Base-by-base conservation (phyloP, 176 grass and related monocot species). In the Aegilops bicornis region DNA sequence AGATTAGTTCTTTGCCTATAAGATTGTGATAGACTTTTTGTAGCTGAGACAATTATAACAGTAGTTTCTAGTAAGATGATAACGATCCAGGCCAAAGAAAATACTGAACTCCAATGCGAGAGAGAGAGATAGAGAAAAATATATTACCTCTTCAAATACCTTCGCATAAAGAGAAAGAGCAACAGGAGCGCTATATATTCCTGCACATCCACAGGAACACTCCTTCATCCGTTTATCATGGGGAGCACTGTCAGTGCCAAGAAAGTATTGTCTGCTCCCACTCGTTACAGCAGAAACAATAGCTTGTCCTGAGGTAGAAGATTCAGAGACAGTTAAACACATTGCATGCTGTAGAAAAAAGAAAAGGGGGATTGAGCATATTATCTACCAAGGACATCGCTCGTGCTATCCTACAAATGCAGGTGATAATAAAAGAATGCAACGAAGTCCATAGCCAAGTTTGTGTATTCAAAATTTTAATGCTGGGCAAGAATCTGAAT, bases 171-270 rank as follows among this genome's bases (percentile, higher is more conserved):
- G 97, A 78, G 97, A 92, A 35, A 98, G 56, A 69, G 94, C 94
- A 35, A 98, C 78, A 78, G 97, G 92, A 27, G 97, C 93, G 13
- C 87, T 98, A 64, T 87, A 98, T 89, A 98, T 94, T 82, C 97
- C 97, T 17, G 97, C 97, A 87, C 97, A 98, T 78, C 94, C 94
- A 80, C 94, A 98, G n/a, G 94, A 88, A 86, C 94, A 91, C 76
- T 94, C 97, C 89, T 97, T 97, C 47, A 83, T 90, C 82, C 60
- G 52, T 87, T 89, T 95, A 80, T 98, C 95, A 80, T 95, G 95
- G 32, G 97, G 92, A 63, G 94, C 97, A 68, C 93, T 96, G 76
- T 99, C 97, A 0, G 97, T 99, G 32, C 94, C 94, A 69, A 99
- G 90, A 87, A 99, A 96, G 74, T 96, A 99, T 10, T 83, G 80